phyloP scores from a whole-genome alignment of 2,329 filamentous ascomycete species.

The Harringtonia aguacate region DNA sequence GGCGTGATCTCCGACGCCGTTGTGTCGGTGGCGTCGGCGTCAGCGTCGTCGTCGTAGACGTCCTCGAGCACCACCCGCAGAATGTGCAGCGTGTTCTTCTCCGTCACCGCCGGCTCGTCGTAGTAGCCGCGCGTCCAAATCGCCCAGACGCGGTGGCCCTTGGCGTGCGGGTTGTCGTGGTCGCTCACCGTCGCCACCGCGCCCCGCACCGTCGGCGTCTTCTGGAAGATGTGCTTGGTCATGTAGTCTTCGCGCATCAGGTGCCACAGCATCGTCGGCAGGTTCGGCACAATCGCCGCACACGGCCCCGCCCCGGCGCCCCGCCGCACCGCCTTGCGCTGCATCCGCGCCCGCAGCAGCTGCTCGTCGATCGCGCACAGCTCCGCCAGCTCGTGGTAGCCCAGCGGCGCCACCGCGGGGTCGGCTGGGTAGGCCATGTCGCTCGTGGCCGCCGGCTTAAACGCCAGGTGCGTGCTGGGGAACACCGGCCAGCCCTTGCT shows the following conservation, averaged over 20 bases:
- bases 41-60: constrained; percentile 29
- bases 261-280: constrained; percentile 64
- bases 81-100: constrained; percentile 58
- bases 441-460: constrained; percentile 29
- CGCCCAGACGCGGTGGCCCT: constrained; percentile 55
- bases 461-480: constrained; percentile 59
- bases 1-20: not conserved
- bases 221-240: constrained; percentile 48
- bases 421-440: constrained; percentile 11
- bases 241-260: constrained; percentile 75
- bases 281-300: constrained; percentile 59
- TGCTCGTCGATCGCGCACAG: constrained; percentile 56
- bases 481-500: constrained; percentile 67
- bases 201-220: constrained; percentile 52
- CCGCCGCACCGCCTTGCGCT: constrained; percentile 11
- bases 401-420: constrained; percentile 32
- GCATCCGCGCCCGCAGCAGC: constrained; percentile 45
- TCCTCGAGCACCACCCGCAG: constrained; percentile 59
- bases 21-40: constrained; percentile 7
- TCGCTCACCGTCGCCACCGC: constrained; percentile 36
- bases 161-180: not conserved
- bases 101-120: constrained; percentile 36
- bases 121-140: constrained; percentile 62
- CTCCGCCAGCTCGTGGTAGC: constrained; percentile 46
- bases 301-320: constrained; percentile 19